Evolutionary conservation across 345 rosid species (phyloP), one percentile per base, ranked within the genome.

Genomic region (Nephelium lappaceum): DNA sequence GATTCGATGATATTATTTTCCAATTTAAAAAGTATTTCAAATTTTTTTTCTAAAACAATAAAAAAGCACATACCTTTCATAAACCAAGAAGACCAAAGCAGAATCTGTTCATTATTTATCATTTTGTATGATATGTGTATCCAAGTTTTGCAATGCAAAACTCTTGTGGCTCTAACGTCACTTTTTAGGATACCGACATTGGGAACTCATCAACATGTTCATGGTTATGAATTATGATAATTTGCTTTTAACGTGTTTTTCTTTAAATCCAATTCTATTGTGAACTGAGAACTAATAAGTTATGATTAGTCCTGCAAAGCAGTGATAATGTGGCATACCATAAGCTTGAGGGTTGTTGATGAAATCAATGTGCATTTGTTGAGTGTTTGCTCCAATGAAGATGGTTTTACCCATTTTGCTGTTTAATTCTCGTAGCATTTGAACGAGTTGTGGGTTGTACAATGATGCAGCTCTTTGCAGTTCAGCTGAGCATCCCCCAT

Each of bases 401-500:
- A 85, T 80, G 14, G 73, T 60, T 18, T 58, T 39, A 14, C 88
- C 75, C 21, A 75, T 21, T 60, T 63, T 67, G 1, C 0, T 80
- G 73, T 84, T 82, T 19, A 85, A 77, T 67, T 38, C 65, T 55
- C 16, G 69, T 16, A 85, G 1, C 86, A 85, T 80, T 21, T 42
- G 78, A 70, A 41, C 67, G 24, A 87, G 88, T 42, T 80, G 87
- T 1, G 88, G 87, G 60, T 83, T 84, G 55, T 55, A 87, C 74
- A 85, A 79, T 10, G 77, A n/a, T 0, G 91, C 83, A 1, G 88
- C 87, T 23, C 24, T 43, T 51, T 86, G 87, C 51, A 86, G 86
- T 36, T 84, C 91, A 0, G 84, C 49, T 0, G 86, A 73, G 65
- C 89, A 86, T 10, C 77, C 76, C 8, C 87, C 87, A 9, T 83